Conservation (phyloP, 2,329 filamentous ascomycete species). For the Ophiocordyceps sinensis region DNA sequence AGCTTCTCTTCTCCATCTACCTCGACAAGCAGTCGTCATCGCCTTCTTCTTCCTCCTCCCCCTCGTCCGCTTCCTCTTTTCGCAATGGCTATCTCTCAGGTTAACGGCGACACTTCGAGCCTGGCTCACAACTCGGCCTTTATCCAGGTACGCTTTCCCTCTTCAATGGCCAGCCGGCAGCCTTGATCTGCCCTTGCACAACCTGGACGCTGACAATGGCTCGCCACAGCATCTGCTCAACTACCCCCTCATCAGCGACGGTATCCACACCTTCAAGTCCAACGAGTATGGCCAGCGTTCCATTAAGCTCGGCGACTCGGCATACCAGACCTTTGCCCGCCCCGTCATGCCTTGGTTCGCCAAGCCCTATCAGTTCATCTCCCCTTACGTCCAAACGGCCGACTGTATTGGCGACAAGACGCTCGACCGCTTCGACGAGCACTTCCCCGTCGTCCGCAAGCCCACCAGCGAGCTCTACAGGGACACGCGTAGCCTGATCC, state of each 20-base stretch:
- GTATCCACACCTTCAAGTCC: slow-evolving; percentile 62
- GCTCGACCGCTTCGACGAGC: slow-evolving; percentile 53
- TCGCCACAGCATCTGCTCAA: slow-evolving; percentile 58
- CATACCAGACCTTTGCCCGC: slow-evolving; percentile 62
- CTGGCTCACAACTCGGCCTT: slow-evolving; percentile 32
- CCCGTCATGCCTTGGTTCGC: slow-evolving; percentile 58
- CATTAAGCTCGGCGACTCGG: slow-evolving; percentile 57
- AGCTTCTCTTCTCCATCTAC: too few relatives aligned
- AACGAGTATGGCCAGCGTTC: slow-evolving; percentile 77
- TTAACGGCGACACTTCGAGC: slow-evolving; percentile 33
- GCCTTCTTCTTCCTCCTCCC: neutral
- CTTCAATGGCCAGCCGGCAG: neutral
- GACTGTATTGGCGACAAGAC: slow-evolving; percentile 63
- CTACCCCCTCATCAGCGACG: slow-evolving; percentile 72
- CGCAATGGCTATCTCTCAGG: slow-evolving; percentile 25
- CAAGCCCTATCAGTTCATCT: slow-evolving; percentile 67
- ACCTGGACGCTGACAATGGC: neutral
- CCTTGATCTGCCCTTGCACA: neutral
- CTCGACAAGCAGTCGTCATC: neutral
- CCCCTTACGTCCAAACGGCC: slow-evolving; percentile 71
- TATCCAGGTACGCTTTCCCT: slow-evolving; percentile 24
- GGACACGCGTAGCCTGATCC: slow-evolving; percentile 46
- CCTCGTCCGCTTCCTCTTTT: neutral
- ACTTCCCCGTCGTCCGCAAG: slow-evolving; percentile 62
- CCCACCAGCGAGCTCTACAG: slow-evolving; percentile 56